Percentiles rank a stretch among this genome's conserved stretches.
phyloP scores from a whole-genome alignment of 2,329 filamentous ascomycete genomes.

The Ceratocystis huliohia region DNA sequence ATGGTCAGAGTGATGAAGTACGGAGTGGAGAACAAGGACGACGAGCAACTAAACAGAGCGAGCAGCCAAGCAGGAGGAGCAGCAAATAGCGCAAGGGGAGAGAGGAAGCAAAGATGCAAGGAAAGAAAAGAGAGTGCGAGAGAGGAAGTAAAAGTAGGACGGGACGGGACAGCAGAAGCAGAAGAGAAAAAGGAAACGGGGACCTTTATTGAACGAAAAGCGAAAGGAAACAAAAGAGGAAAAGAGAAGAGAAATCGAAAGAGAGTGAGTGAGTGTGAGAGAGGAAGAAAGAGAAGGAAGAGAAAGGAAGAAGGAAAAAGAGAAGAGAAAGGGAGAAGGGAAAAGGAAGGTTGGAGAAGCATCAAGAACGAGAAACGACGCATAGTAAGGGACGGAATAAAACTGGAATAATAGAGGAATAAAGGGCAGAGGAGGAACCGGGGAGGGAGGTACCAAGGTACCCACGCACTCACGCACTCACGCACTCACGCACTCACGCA shows the following conservation, averaged over 20 bases:
- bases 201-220: constrained; percentile 4
- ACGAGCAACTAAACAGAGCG: constrained; percentile 22
- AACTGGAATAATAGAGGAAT: not conserved
- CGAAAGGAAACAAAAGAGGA: constrained; percentile 19
- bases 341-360: constrained; percentile 23
- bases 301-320: constrained; percentile 24
- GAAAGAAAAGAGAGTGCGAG: constrained; percentile 22
- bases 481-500: not conserved
- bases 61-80: constrained; percentile 23
- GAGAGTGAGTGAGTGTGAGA: constrained; percentile 13
- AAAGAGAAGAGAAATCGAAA: constrained; percentile 25
- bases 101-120: constrained; percentile 21
- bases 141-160: constrained; percentile 24
- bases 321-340: constrained; percentile 18
- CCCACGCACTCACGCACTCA: not conserved
- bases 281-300: constrained; percentile 13
- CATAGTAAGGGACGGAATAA: constrained; percentile 22
- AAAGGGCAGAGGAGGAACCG: constrained; percentile 7
- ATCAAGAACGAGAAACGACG: constrained; percentile 21
- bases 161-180: constrained; percentile 8
- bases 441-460: not conserved
- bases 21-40: constrained; percentile 9
- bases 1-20: constrained; percentile 22
- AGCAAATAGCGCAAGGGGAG: constrained; percentile 23
- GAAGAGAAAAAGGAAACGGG: constrained; percentile 19